These are phyloP conservation scores for Coelastrella sp. DNA, from an alignment of 139 green algal species.

Conservation along the genomic window DNA sequence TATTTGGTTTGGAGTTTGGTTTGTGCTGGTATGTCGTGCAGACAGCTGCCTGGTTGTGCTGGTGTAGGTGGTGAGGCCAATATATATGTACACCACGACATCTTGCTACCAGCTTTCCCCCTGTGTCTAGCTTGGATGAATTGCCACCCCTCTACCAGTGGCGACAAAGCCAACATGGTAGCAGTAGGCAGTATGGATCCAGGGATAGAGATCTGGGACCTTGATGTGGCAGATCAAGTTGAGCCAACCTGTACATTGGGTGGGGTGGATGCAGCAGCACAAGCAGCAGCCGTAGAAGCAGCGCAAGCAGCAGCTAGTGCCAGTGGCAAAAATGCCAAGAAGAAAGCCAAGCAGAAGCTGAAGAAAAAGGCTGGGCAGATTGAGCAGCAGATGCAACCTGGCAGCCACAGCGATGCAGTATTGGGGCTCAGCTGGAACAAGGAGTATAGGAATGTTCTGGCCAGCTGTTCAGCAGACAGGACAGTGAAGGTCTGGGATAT, in stretches of 20 bases:
- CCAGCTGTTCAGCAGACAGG: slow-evolving; percentile 84
- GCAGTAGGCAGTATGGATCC: slow-evolving; percentile 93
- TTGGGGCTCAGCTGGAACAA: slow-evolving; percentile 93
- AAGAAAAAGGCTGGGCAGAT: slow-evolving; percentile 52
- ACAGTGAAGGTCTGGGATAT: slow-evolving; percentile 91
- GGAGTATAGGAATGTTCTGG: slow-evolving; percentile 91
- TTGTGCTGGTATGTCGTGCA: neutral
- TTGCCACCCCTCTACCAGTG: slow-evolving; percentile 62
- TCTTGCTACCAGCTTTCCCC: slow-evolving; percentile 95
- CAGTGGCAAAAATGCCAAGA: slow-evolving; percentile 51
- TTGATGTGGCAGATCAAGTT: slow-evolving; percentile 90
- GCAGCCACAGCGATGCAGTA: slow-evolving; percentile 92
- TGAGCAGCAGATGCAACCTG: slow-evolving; percentile 64
- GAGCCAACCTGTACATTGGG: slow-evolving; percentile 88
- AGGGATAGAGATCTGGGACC: slow-evolving; percentile 97
- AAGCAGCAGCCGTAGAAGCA: slow-evolving; percentile 25
- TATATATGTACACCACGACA: slow-evolving; percentile 96
- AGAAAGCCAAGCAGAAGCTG: slow-evolving; percentile 71
- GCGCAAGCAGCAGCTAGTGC: slow-evolving; percentile 20
- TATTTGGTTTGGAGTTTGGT: neutral
- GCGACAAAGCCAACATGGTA: slow-evolving; percentile 77
- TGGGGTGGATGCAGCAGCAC: slow-evolving; percentile 65
- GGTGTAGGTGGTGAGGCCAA: slow-evolving; percentile 70
- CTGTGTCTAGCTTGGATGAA: slow-evolving; percentile 92
- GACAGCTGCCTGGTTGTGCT: neutral